These are phyloP conservation scores for Bipolaris bicolor DNA, from an alignment of 2,329 filamentous ascomycete species.

Conservation along the genomic window DNA sequence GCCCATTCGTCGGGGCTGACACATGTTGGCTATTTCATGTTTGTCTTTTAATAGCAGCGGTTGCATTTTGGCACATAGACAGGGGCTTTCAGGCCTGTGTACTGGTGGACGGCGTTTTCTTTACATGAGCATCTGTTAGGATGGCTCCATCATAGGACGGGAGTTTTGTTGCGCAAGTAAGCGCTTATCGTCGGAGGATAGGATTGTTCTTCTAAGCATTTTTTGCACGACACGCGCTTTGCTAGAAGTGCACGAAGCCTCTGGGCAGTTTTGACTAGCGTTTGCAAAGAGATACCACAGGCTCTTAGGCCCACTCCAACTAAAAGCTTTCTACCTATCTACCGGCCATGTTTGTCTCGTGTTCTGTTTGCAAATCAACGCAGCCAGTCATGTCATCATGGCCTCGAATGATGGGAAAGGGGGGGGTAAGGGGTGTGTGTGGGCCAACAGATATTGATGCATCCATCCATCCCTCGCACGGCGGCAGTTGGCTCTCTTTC, in stretches of 20 bases:
- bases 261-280: constrained; percentile 22
- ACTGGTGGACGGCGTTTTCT: constrained; percentile 37
- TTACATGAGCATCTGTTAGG: constrained; percentile 26
- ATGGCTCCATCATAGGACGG: constrained; percentile 25
- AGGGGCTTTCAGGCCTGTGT: constrained; percentile 35
- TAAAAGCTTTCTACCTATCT: constrained; percentile 23
- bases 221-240: constrained; percentile 38
- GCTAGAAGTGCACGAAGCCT: constrained; percentile 36
- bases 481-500: constrained; percentile 5
- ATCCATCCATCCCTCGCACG: constrained; percentile 15
- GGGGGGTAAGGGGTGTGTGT: too few relatives aligned
- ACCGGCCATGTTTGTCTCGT: constrained; percentile 11
- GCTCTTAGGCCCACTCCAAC: constrained; percentile 31
- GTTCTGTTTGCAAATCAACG: background rate
- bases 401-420: background rate
- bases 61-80: constrained; percentile 43
- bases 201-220: constrained; percentile 21
- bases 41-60: constrained; percentile 39
- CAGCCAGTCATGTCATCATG: background rate
- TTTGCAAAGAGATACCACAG: constrained; percentile 36
- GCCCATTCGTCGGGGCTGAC: background rate
- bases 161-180: constrained; percentile 28
- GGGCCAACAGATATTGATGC: too few relatives aligned
- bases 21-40: constrained; percentile 17
- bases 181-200: constrained; percentile 21